Conservation (phyloP, 306 rosid genomes). For the Sechiopsis laciniata region DNA sequence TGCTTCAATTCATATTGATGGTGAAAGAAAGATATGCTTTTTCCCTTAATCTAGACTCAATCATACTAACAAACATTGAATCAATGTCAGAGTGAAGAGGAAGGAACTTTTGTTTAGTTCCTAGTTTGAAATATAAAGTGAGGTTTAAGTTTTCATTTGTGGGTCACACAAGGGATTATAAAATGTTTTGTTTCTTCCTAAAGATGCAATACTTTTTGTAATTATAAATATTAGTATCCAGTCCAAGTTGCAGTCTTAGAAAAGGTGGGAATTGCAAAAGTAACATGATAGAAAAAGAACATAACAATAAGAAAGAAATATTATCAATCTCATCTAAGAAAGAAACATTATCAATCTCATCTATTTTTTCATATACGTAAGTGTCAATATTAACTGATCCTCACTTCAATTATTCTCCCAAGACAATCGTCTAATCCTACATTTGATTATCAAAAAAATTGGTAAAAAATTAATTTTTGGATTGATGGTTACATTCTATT, state of each 20-base stretch:
- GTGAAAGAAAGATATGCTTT: background rate
- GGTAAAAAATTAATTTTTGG: too few species aligned
- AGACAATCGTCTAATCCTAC: too few species aligned
- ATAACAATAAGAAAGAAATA: background rate
- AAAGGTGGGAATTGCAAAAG: background rate
- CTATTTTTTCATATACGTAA: too few species aligned
- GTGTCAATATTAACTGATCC: too few species aligned
- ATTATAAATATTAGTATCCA: background rate
- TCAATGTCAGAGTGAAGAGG: constrained; percentile 18
- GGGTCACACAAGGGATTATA: too few species aligned
- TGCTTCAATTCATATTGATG: constrained; percentile 9
- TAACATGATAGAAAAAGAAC: too few species aligned
- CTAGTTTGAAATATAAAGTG: background rate
- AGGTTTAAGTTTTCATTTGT: constrained; percentile 15
- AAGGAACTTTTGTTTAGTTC: constrained; percentile 11
- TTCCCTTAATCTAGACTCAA: constrained; percentile 19
- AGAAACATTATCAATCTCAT: background rate
- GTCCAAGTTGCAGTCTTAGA: background rate
- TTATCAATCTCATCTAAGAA: background rate
- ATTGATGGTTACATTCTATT: too few species aligned
- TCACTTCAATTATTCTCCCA: too few species aligned
- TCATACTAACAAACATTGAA: constrained; percentile 19
- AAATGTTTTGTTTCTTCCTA: background rate
- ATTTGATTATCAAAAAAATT: too few species aligned
- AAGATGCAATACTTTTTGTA: constrained; percentile 4